phyloP scores from a whole-genome alignment of 768 basidiomycete species.

The Serendipita sp. region DNA sequence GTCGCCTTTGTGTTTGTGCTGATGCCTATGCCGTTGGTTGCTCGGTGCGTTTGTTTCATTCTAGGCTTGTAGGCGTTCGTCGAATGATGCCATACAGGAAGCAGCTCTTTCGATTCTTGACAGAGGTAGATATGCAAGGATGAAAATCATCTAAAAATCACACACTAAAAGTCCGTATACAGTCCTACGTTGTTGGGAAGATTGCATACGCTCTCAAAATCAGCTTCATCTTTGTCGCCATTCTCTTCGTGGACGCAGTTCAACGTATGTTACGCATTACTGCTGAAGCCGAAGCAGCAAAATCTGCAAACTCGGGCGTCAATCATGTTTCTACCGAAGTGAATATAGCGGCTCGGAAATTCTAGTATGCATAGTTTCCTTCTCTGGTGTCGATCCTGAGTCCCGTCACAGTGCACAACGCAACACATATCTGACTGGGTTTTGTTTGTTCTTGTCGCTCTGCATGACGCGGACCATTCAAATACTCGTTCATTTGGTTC shows the following conservation, averaged over 20 bases:
- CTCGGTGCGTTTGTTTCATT: neutral
- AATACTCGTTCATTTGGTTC: conserved; percentile 80
- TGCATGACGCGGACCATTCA: conserved; percentile 86
- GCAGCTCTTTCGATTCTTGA: conserved; percentile 52
- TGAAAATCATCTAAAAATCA: conserved; percentile 5
- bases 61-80: conserved; percentile 11
- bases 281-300: conserved; percentile 53
- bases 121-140: conserved; percentile 20
- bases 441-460: conserved; percentile 89
- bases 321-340: conserved; percentile 65
- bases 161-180: neutral
- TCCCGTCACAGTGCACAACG: conserved; percentile 47
- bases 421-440: conserved; percentile 84
- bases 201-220: conserved; percentile 85
- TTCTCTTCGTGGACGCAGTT: conserved; percentile 81
- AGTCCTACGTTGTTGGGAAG: conserved; percentile 54
- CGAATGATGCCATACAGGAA: conserved; percentile 27
- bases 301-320: conserved; percentile 28
- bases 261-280: conserved; percentile 81
- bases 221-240: conserved; percentile 79
- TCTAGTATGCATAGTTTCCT: conserved; percentile 50
- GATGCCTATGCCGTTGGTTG: neutral
- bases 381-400: neutral
- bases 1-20: neutral
- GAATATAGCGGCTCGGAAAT: conserved; percentile 81